Evolutionary conservation across 257 asterid species (phyloP), one percentile per base, ranked within the genome.

Genomic region (Nyctanthes arbortristis): DNA sequence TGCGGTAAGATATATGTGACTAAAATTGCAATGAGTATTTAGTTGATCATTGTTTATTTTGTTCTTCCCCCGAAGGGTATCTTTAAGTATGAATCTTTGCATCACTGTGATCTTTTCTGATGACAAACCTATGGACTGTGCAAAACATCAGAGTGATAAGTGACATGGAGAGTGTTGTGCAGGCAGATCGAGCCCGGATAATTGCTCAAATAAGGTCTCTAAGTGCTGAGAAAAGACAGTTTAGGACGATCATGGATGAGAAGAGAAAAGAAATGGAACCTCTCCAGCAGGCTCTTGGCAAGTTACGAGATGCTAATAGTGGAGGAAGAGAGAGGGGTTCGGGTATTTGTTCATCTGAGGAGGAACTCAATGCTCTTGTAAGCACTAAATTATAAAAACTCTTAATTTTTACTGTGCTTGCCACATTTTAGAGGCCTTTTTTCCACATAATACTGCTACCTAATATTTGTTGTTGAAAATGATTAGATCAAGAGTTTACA

Each of bases 191-290:
- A 47, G 75, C 88, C 12, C 79, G 83, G 60, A 71, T 87, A 47
- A 75, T 83, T 71, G 69, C 80, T 71, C 85, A 87, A 63, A 67
- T 90, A 54, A 83, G 75, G 77, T 57, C 92, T 66, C 69, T 87
- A 71, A 77, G 85, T 75, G 84, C 77, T 27, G 96, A 90, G 89
- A 88, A 81, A 71, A 80, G 77, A 79, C 92, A 88, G 77, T 84
- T 81, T 74, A 71, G 82, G 79, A 35, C 81, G 1, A 74, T 81
- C 22, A 82, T 90, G 75, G 94, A 86, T 37, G 94, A 80, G 72
- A 90, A 90, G 77, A 83, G 77, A 74, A 90, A 86, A 77, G 90
- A 86, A 78, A 86, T 87, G 87, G 92, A 85, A 70, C 97, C 97
- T 68, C 84, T 88, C 70, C 89, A 85, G 78, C 84, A 88, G 76